phyloP scores from a whole-genome alignment of 805 yeast species.

The Deakozyma indianensis region DNA sequence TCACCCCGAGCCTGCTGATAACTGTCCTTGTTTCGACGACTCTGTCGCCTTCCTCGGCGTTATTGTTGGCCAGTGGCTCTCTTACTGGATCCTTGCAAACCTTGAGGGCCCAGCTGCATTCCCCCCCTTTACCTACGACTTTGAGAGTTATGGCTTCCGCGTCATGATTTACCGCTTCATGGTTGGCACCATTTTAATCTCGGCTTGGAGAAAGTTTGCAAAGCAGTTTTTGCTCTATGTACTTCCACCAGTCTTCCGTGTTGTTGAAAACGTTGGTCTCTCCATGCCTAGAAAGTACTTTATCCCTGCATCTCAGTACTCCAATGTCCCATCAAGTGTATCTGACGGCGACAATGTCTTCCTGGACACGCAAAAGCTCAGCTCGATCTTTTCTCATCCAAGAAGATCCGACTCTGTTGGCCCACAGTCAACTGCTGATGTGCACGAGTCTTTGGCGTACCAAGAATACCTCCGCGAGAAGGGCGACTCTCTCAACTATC shows the following conservation, averaged over 20 bases:
- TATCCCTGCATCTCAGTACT: constrained; percentile 23
- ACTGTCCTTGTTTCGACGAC: constrained; percentile 94
- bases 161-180: constrained; percentile 31
- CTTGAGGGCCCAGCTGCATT: background rate
- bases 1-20: constrained; percentile 79
- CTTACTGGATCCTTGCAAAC: constrained; percentile 13
- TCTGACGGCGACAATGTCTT: background rate
- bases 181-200: constrained; percentile 49
- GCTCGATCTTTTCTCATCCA: constrained; percentile 23
- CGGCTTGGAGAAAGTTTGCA: constrained; percentile 59
- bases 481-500: constrained; percentile 5
- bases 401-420: constrained; percentile 25
- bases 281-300: constrained; percentile 26
- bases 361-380: constrained; percentile 6
- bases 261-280: constrained; percentile 22
- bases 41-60: constrained; percentile 84
- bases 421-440: constrained; percentile 28
- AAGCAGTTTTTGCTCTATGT: constrained; percentile 49
- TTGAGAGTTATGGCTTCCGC: constrained; percentile 6
- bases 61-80: constrained; percentile 45
- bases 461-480: constrained; percentile 16
- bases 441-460: constrained; percentile 23
- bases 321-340: constrained; percentile 16
- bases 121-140: constrained; percentile 8
- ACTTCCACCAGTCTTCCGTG: constrained; percentile 45